Conservation (phyloP, 805 yeast genomes). For the Monosporozyma siamensis region DNA sequence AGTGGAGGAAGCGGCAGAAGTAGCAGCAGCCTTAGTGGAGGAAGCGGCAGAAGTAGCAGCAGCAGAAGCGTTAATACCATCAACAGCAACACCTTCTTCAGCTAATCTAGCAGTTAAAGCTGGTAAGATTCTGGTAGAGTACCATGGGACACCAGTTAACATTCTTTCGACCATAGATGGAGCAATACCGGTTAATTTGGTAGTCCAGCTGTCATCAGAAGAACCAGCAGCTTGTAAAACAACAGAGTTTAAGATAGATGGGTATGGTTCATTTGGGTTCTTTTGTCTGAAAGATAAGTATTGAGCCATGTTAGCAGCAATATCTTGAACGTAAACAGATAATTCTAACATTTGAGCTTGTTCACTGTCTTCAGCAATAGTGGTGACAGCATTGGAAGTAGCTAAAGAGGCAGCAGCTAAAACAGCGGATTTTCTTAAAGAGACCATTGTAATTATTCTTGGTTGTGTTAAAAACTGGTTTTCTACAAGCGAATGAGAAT, state of each 20-base stretch:
- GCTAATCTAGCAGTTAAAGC: conserved; percentile 6
- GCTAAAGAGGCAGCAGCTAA: background rate
- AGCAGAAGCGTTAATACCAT: conserved; percentile 2
- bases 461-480: too few species aligned
- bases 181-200: conserved; percentile 21
- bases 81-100: conserved; percentile 1
- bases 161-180: conserved; percentile 19
- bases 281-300: too few species aligned
- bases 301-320: too few species aligned
- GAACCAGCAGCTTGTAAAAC: too few species aligned
- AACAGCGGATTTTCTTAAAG: too few species aligned
- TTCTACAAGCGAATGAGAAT: too few species aligned
- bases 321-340: too few species aligned
- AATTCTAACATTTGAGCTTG: too few species aligned
- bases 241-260: too few species aligned
- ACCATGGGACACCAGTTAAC: conserved; percentile 31
- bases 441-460: too few species aligned
- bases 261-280: too few species aligned
- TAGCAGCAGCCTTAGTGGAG: conserved; percentile 2
- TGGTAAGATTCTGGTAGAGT: conserved; percentile 20
- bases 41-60: conserved; percentile 10
- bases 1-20: conserved; percentile 9
- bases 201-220: conserved; percentile 27
- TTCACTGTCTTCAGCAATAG: too few species aligned
- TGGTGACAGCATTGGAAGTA: background rate